Evolutionary conservation across 2,329 filamentous ascomycete genomes (phyloP), one percentile per base, ranked within the genome.

Genomic region (Colletotrichum abscissum): DNA sequence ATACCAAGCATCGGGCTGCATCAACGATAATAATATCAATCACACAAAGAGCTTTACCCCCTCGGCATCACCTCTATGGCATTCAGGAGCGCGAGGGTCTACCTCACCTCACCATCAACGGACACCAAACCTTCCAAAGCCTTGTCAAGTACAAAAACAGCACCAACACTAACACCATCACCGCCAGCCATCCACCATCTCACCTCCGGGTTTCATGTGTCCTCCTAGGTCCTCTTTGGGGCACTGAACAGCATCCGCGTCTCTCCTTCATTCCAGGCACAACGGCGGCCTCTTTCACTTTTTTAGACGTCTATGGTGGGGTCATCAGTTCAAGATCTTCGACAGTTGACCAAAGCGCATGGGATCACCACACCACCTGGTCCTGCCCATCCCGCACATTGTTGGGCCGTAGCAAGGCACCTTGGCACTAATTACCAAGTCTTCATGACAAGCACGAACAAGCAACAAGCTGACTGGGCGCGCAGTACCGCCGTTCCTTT

Each of bases 321-420:
- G 67, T 71, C 67, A 71, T n/a, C 70, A 72, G 54, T 54, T 26
- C 60, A 70, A 49, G 55, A 60, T 66, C 60, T 35, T 56, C 60
- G 42, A 65, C 35, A 70, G 55, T 42, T 56, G 60, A 65, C 66
- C 67, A 57, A 52, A 57, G 60, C 67, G 55, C 60, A 42, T 62
- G 67, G 66, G 67, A 73, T 70, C 67, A 62, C 56, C 60, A 65
- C 70, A 73, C 60, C 62, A 71, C 67, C 49, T 42, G 33, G 49
- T 46, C 49, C 24, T 24, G 46, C 62, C 46, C 30, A 55, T 38
- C 52, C 16, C 62, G 35, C 54, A 56, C 11, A 56, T 28, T 28
- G 26, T 24, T 28, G n/a, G 54, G 42, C 42, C 42, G 19, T n/a
- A 46, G 59, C 59, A 52, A 49, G 59, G 59, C 26, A 58, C 38